A percentile compares a stretch with the other conserved stretches of the same genome.
phyloP scores from a whole-genome alignment of 2,329 filamentous ascomycete species.

The Cadophora luteo-olivacea region DNA sequence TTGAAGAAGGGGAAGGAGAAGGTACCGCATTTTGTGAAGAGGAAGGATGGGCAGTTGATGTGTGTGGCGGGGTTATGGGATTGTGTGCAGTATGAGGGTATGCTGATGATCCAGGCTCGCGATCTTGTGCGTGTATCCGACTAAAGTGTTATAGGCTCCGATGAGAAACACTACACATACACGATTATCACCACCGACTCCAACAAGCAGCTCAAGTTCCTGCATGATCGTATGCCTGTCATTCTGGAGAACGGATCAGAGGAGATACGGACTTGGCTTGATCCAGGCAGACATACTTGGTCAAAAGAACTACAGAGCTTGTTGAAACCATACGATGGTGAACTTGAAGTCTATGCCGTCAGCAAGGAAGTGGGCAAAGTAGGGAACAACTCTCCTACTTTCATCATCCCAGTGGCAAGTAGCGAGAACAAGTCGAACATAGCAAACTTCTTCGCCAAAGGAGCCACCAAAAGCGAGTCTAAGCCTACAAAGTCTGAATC shows the following conservation, averaged over 20 bases:
- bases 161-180: constrained; percentile 82
- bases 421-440: constrained; percentile 92
- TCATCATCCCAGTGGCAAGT: constrained; percentile 83
- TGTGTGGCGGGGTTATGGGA: constrained; percentile 94
- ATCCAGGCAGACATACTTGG: constrained; percentile 77
- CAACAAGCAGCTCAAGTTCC: constrained; percentile 80
- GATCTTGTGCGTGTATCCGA: background rate
- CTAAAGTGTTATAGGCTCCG: constrained; percentile 51
- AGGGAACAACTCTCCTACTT: constrained; percentile 84
- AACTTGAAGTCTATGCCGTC: constrained; percentile 86
- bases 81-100: constrained; percentile 79
- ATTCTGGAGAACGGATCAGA: constrained; percentile 81
- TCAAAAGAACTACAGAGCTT: constrained; percentile 77
- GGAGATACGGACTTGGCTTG: constrained; percentile 76
- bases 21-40: constrained; percentile 82
- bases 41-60: constrained; percentile 80
- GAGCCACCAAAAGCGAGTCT: constrained; percentile 29
- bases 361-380: constrained; percentile 92
- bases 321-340: constrained; percentile 79
- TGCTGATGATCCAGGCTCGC: background rate
- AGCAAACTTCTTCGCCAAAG: constrained; percentile 84
- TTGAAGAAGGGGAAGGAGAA: constrained; percentile 83
- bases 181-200: constrained; percentile 92
- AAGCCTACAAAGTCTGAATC: constrained; percentile 21
- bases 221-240: constrained; percentile 96